Evolutionary conservation across 2,329 filamentous ascomycete genomes (phyloP).

Genomic region (Neofusicoccum umdonicola): DNA sequence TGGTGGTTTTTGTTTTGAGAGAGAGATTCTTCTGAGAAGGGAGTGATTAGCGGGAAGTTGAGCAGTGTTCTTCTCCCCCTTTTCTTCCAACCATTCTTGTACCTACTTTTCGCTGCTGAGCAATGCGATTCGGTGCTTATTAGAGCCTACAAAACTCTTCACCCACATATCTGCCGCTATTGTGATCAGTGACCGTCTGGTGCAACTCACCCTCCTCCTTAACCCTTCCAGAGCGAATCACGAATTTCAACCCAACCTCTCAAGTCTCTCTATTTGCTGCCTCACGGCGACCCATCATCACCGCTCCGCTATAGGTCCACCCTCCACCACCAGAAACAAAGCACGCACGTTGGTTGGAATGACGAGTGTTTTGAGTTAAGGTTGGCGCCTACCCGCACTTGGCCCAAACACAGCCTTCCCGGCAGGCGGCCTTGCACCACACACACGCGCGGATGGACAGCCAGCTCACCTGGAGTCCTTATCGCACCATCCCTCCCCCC

Average conservation of each 20-base stretch:
- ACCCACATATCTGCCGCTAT: too few species aligned
- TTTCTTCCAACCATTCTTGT: background rate
- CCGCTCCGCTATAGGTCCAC: background rate
- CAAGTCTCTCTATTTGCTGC: too few species aligned
- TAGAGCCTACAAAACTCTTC: background rate
- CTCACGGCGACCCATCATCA: too few species aligned
- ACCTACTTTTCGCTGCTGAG: conserved; percentile 12
- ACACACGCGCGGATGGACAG: background rate
- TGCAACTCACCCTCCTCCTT: too few species aligned
- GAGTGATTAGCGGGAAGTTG: background rate
- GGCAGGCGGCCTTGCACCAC: background rate
- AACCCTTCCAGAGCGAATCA: background rate
- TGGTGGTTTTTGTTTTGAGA: background rate
- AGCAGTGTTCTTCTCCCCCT: background rate
- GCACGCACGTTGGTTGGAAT: background rate
- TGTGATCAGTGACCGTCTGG: background rate
- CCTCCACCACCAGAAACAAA: too few species aligned
- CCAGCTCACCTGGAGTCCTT: background rate
- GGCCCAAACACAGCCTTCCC: background rate
- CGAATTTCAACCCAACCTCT: too few species aligned
- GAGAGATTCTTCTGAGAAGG: background rate
- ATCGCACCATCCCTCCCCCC: too few species aligned
- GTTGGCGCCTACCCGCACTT: background rate
- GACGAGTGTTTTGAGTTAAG: conserved; percentile 12
- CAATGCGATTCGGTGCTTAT: conserved; percentile 10